These are phyloP conservation scores for Perkinsela sp. DNA, from an alignment of 208 protist genomes.

Conservation along the genomic window DNA sequence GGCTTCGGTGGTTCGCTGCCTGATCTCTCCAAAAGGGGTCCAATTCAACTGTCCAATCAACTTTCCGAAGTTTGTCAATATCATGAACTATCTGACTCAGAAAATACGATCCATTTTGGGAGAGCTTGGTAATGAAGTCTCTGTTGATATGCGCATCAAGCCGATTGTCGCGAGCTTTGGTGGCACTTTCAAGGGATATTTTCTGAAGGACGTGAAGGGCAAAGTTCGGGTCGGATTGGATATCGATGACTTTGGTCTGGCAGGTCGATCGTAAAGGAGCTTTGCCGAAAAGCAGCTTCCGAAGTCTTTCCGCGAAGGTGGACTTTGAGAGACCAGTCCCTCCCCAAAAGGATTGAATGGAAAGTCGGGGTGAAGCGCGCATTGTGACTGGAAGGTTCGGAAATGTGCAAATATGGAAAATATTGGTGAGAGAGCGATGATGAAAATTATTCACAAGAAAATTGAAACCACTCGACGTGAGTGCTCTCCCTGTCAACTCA, in stretches of 20 bases:
- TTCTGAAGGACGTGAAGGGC: background rate
- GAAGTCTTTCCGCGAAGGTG: background rate
- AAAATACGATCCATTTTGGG: conserved; percentile 28
- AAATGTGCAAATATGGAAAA: no score
- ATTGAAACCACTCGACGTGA: no score
- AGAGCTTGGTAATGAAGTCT: conserved; percentile 8
- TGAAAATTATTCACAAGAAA: no score
- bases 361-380: no score
- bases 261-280: background rate
- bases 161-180: background rate
- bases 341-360: background rate
- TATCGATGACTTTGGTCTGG: background rate
- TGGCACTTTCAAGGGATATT: background rate
- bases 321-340: background rate
- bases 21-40: conserved; percentile 58
- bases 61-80: conserved; percentile 26
- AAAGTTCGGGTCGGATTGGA: background rate
- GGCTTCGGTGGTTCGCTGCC: conserved; percentile 25
- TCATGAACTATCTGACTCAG: conserved; percentile 49
- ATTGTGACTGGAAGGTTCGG: no score
- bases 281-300: background rate
- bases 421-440: no score
- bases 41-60: conserved; percentile 55
- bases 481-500: no score
- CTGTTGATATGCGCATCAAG: background rate